Evolutionary conservation across 371 early-diverging fungal species (phyloP), one percentile per base, ranked within the genome.

Genomic region (Pancytospora philotis): DNA sequence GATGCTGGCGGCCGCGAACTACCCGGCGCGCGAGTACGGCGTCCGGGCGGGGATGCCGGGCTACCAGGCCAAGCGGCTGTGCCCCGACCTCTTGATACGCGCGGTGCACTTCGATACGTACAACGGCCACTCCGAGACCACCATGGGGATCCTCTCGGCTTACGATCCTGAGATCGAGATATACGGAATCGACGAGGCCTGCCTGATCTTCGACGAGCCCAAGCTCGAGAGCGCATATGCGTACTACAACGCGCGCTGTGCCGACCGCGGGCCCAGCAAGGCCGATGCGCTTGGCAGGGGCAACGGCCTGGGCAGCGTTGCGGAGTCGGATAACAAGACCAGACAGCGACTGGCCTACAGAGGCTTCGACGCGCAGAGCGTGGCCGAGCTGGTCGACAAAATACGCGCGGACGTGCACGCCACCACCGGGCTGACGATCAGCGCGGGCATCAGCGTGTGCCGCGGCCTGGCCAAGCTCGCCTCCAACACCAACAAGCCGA

Each of bases 101-200:
- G 82, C 83, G 0, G 87, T 88, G 74, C 85, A 88, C 28, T 90
- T 90, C 83, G 87, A 87, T 28, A 82, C 83, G 34, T 90, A 90
- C 79, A 85, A 84, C 55, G 36, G 49, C 51, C 71, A 49, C 60
- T 66, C 67, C 19, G 68, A 71, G 32, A 27, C 8, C 1, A 56
- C 72, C 3, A 75, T 75, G 75, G 35, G 27, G 36, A 64, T 75
- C 2, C 50, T 75, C 13, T 41, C 39, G 2, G 39, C 6, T 2
- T 71, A 52, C 61, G 71, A 75, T 57, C 31, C 36, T 28, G 28
- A 75, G 19, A 67, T 71, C 31, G 75, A 75, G 65, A 75, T 67
- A 16, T 70, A 71, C 37, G 68, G 75, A 3, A 67, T 75, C 28
- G 75, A 75, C 57, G 75, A 75, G 38, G 65, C 68, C 16, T 69